phyloP scores from a whole-genome alignment of 371 early-diverging fungal species.

The Blastocladiella emersonii region DNA sequence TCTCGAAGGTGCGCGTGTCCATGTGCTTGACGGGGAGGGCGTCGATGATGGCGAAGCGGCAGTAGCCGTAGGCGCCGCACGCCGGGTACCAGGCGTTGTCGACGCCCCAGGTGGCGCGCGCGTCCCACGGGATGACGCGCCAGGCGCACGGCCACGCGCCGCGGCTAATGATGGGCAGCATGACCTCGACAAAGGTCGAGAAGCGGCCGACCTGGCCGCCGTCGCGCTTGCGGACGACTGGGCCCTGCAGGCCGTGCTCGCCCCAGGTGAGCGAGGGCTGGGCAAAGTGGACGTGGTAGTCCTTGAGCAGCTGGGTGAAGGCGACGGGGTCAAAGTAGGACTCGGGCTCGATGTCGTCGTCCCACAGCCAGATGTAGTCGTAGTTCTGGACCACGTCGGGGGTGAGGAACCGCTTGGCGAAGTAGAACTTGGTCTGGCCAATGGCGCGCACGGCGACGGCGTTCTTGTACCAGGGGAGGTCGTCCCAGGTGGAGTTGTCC shows the following conservation, averaged over 20 bases:
- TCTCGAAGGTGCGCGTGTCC: slow-evolving; percentile 4
- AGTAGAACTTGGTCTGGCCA: slow-evolving; percentile 4
- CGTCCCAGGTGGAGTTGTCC: slow-evolving; percentile 6
- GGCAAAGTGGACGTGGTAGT: slow-evolving; percentile 2
- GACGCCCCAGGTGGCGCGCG: slow-evolving; percentile 3
- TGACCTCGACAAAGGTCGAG: slow-evolving; percentile 4
- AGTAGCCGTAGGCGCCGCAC: slow-evolving; percentile 1
- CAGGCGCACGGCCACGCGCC: slow-evolving; percentile 4
- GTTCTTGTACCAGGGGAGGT: background rate
- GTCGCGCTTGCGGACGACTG: background rate
- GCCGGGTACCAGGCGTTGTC: slow-evolving; percentile 2
- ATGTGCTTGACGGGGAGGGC: background rate
- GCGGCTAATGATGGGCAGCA: background rate
- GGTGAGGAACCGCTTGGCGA: slow-evolving; percentile 5
- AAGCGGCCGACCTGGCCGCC: background rate
- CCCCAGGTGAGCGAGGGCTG: background rate
- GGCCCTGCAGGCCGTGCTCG: slow-evolving; percentile 2
- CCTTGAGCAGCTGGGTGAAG: background rate
- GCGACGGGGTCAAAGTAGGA: slow-evolving; percentile 4
- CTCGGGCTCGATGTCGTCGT: slow-evolving; percentile 4
- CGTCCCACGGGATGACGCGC: slow-evolving; percentile 2
- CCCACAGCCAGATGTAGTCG: slow-evolving; percentile 6
- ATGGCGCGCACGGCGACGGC: background rate
- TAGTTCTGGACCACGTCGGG: slow-evolving; percentile 4
- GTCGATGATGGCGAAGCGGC: slow-evolving; percentile 5